Evolutionary conservation across 2,329 filamentous ascomycete genomes (phyloP), one percentile per base, ranked within the genome.

Genomic region (Escovopsis sp.): DNA sequence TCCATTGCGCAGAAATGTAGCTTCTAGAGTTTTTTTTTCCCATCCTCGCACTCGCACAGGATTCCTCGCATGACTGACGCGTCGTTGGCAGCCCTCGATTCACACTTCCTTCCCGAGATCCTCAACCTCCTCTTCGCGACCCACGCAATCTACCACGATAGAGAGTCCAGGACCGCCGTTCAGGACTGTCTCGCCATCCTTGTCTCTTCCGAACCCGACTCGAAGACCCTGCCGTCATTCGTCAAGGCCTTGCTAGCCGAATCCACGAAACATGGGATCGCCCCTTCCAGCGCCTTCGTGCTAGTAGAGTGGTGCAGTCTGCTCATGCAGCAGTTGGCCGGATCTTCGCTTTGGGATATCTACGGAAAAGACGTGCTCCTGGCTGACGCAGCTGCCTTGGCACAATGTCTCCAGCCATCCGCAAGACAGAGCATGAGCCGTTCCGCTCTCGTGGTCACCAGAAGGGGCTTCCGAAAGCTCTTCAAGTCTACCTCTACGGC

Each of bases 221-320:
- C 54, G 23, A 70, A 78, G 34, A 62, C 74, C 26, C 63, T 91
- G 39, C 66, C 75, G 34, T 67, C 72, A 2, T 74, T 95, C 45
- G 71, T 86, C 37, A 68, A 72, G 36, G 73, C 73, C 40, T 61
- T 95, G 45, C 75, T 80, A 47, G 65, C 70, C 30, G 89, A 98
- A 62, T 75, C 80, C 12, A 70, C 75, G 48, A 95, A 94, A 59
- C 66, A 73, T 15, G 80, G 77, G 48, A 80, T 96, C 53, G 85
- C 89, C 30, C 67, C 82, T 12, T 76, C 73, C 36, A 93, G 79
- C 61, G 84, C 87, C 5, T 94, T 95, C 58, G 85, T 94, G 39
- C 68, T 98, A 51, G 72, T 91, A 12, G 85, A 94, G 60, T 98
- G 89, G 89, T 86, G 80, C 60, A 83, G 82, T 45, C 61, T 89